These are phyloP conservation scores for Corylus heterophylla DNA, from an alignment of 306 rosid species.

Conservation along the genomic window DNA sequence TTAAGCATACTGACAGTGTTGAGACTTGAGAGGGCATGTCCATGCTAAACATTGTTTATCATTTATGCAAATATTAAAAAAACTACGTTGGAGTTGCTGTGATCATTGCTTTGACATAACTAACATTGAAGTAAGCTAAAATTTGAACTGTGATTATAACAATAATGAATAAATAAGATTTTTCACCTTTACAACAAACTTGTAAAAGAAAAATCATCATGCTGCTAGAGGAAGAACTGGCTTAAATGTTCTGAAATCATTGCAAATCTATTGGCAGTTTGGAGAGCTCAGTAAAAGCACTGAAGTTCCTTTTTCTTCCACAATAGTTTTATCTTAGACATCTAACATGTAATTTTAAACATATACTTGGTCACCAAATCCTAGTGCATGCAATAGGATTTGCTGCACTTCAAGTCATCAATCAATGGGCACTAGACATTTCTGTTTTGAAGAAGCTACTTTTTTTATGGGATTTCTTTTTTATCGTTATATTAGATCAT, in stretches of 20 bases:
- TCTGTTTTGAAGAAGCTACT: neutral
- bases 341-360: neutral
- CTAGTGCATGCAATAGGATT: slow-evolving; percentile 6
- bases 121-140: neutral
- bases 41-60: neutral
- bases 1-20: neutral
- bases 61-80: neutral
- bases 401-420: neutral
- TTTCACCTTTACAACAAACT: neutral
- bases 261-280: neutral
- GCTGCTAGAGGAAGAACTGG: neutral
- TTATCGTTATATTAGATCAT: neutral
- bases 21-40: neutral
- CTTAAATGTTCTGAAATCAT: neutral
- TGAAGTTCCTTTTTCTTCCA: neutral
- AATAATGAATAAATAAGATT: neutral
- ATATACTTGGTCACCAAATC: neutral
- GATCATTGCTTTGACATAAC: neutral
- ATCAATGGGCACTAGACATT: neutral
- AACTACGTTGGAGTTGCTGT: neutral
- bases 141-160: neutral
- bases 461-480: neutral
- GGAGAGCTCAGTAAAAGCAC: neutral
- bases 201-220: neutral
- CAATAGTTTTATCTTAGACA: neutral